Conservation (phyloP, 495 filamentous ascomycete species). For the Massariosphaeria phaeospora region DNA sequence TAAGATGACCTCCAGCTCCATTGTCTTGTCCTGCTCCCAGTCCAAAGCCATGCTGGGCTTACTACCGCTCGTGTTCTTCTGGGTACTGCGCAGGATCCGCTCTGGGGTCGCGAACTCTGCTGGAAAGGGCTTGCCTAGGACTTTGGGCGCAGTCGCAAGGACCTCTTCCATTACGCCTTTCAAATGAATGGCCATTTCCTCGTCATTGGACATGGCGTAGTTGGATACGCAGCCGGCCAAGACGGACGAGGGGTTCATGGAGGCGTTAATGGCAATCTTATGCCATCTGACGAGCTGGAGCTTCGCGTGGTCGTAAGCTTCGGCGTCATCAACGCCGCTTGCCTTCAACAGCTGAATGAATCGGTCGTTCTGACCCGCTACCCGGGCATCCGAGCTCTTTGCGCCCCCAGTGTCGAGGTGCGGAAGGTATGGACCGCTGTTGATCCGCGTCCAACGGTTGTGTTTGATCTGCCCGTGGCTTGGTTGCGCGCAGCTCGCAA, state of each 20-base stretch:
- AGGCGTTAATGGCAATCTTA: slow-evolving; percentile 61
- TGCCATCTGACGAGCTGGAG: slow-evolving; percentile 59
- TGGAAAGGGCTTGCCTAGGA: slow-evolving; percentile 47
- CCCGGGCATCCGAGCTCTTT: slow-evolving; percentile 5
- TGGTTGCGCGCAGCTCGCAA: slow-evolving; percentile 51
- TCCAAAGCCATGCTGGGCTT: slow-evolving; percentile 57
- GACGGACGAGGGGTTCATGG: slow-evolving; percentile 60
- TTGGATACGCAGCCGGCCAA: slow-evolving; percentile 53
- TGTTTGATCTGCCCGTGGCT: slow-evolving; percentile 50
- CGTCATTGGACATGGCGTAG: slow-evolving; percentile 44
- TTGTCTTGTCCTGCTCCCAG: slow-evolving; percentile 51
- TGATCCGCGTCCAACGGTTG: slow-evolving; percentile 58
- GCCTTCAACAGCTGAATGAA: slow-evolving; percentile 37
- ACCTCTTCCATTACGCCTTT: slow-evolving; percentile 56
- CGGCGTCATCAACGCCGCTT: slow-evolving; percentile 51
- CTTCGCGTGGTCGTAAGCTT: slow-evolving; percentile 43
- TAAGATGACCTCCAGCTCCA: slow-evolving; percentile 60
- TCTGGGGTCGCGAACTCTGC: slow-evolving; percentile 50
- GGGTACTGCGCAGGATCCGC: slow-evolving; percentile 49
- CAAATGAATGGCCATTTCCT: slow-evolving; percentile 42
- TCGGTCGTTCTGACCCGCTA: slow-evolving; percentile 18
- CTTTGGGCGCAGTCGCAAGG: slow-evolving; percentile 48
- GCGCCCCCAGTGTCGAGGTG: slow-evolving; percentile 20
- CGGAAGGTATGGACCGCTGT: slow-evolving; percentile 51
- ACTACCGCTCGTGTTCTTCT: slow-evolving; percentile 51